Base-by-base conservation (phyloP, 2,329 filamentous ascomycete genomes). In the Verticillium nonalfalfae region DNA sequence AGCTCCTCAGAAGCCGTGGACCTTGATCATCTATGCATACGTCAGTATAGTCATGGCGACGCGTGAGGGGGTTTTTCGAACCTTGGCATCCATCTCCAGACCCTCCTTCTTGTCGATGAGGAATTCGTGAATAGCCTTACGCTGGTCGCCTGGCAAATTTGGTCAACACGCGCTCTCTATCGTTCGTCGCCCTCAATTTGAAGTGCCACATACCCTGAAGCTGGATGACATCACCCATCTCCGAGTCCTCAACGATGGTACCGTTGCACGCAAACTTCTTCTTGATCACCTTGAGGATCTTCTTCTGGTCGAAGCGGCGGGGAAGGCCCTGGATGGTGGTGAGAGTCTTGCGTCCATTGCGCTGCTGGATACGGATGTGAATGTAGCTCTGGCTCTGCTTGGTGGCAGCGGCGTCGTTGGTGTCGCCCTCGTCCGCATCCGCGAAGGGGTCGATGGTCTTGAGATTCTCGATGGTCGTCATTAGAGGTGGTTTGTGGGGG, bases 281-380 rank as follows among this genome's bases (percentile, higher is more conserved):
- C 89, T 98, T 98, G 85, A 98, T 97, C 80, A 96, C 93, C 85
- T 97, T 97, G 74, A 99, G 88, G 77, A 99, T 97, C 84, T 97
- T 97, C 89, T 97, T 98, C 81, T 95, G 93, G 82, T 97, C 94
- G 76, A 97, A 98, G 78, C 98, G 97, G 85, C 94, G 95, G 67
- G 95, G 94, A 72, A 99, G 89, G 80, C 95, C 95, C 87, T 98
- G 94, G 74, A 99, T 93, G 73, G 95, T 99, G 73, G 95, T 99
- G 90, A 99, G 86, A 84, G 95, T 98, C 88, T 99, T 99, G 81
- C 95, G 95, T 88, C 95, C 95, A 65, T 66, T 66, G 61, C 64
- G 64, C 61, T 66, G 64, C 60, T 66, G 64, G 61, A 66, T 66
- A 31, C 64, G 64, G 56, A 66, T 66, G 61, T 66, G 64, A 35